Base-by-base conservation (phyloP, 116 monocot species). In the Iris pallida region DNA sequence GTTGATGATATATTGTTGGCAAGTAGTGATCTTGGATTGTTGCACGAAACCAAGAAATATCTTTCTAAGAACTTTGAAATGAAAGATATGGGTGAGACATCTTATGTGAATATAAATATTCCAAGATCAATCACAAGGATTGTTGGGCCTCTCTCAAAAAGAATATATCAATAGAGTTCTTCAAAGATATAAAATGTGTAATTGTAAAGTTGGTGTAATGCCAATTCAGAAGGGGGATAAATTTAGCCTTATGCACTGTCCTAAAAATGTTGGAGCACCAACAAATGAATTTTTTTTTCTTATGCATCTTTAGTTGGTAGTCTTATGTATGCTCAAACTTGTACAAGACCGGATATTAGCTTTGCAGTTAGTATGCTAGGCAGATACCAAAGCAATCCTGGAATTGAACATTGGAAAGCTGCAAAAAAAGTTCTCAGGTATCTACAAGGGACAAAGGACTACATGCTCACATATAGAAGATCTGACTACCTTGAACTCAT, bases 91-190 rank as follows among this genome's bases (percentile, higher is more conserved):
- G 15, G 5, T 56, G 5, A 56, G 56, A 15, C 56, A 56, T 56
- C 30, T 30, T 56, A 56, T 56, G 56, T 61, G 20, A 61, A 43
- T 61, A 42, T 12, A 42, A 42, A 18, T 65, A 65, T 65, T 65
- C 49, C 8, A 18, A 8, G 65, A 9, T 18, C 16, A 5, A 47
- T 7, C 1, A 20, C 43, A 45, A 18, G 17, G 12, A 65, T 6
- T 47, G 47, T 11, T 65, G 7, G 17, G 47, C 3, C 20, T 49
- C 19, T 47, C 65, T 65, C 73, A 55, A 17, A 65, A 65, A 43
- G 41, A 3, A 12, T 61, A 61, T 43, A n/a, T 42, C 5, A 14
- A 61, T 42, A 42, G 41, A 61, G 13, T 61, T 43, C 42, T 61
- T 3, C 12, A 61, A 61, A 61, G 42, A 43, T 61, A 42, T 43